phyloP scores from a whole-genome alignment of 2,329 filamentous ascomycete species.

The Monilinia fructigena region DNA sequence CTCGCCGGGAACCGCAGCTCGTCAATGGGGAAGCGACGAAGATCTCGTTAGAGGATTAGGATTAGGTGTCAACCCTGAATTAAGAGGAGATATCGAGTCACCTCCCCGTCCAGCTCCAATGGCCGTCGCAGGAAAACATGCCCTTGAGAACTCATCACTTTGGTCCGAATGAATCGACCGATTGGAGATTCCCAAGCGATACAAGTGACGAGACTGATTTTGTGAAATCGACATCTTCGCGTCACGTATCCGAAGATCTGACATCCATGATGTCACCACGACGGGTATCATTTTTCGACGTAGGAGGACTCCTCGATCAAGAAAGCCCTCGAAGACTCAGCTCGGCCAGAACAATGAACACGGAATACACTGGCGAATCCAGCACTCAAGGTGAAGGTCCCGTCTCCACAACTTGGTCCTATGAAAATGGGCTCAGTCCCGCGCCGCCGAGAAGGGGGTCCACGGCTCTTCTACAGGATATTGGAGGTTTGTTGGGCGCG shows the following conservation, averaged over 20 bases:
- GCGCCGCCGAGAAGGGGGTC: slow-evolving; percentile 54
- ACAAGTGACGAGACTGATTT: slow-evolving; percentile 46
- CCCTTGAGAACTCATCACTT: slow-evolving; percentile 30
- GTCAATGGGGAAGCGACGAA: slow-evolving; percentile 83
- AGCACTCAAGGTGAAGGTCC: slow-evolving; percentile 27
- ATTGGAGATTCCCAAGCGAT: slow-evolving; percentile 39
- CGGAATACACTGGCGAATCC: slow-evolving; percentile 33
- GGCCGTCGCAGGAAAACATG: slow-evolving; percentile 33
- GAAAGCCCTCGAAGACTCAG: slow-evolving; percentile 39
- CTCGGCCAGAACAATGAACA: slow-evolving; percentile 33
- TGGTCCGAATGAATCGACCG: slow-evolving; percentile 18
- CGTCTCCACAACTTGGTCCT: slow-evolving; percentile 28
- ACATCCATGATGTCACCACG: slow-evolving; percentile 49
- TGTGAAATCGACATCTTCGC: slow-evolving; percentile 34
- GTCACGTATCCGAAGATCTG: slow-evolving; percentile 31
- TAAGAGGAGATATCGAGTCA: slow-evolving; percentile 43
- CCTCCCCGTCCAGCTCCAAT: slow-evolving; percentile 39
- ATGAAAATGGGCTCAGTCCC: slow-evolving; percentile 42
- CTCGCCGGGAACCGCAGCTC: slow-evolving; percentile 50
- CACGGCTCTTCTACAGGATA: slow-evolving; percentile 56
- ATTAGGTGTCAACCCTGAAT: slow-evolving; percentile 58
- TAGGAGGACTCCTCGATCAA: slow-evolving; percentile 70
- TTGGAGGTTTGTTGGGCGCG: slow-evolving; percentile 54
- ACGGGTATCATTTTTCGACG: slow-evolving; percentile 79
- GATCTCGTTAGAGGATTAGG: slow-evolving; percentile 82